A percentile compares a stretch with the other conserved stretches of the same genome.
phyloP scores from a whole-genome alignment of 805 yeast species.

The Zygoascus bituminiphila region DNA sequence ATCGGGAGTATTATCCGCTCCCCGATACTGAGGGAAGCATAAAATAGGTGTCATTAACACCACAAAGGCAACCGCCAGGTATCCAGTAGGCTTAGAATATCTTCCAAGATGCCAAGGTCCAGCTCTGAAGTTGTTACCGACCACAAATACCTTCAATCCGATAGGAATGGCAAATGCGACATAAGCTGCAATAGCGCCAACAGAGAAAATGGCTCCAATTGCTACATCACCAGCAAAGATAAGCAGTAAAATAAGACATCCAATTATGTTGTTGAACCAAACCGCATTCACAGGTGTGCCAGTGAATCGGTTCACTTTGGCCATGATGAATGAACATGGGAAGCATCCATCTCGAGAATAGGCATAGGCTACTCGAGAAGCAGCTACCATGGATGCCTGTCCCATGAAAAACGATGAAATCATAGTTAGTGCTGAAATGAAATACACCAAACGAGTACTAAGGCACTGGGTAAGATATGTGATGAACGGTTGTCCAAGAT shows the following conservation, averaged over 20 bases:
- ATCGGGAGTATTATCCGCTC: conserved; percentile 30
- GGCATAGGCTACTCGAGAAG: conserved; percentile 58
- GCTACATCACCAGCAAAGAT: conserved; percentile 60
- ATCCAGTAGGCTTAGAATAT: conserved; percentile 42
- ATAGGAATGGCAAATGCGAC: conserved; percentile 62
- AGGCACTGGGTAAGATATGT: conserved; percentile 45
- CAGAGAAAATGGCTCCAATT: conserved; percentile 62
- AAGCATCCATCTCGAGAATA: conserved; percentile 62
- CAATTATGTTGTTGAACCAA: conserved; percentile 47
- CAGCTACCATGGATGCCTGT: conserved; percentile 55
- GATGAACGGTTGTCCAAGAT: conserved; percentile 54
- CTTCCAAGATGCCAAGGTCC: conserved; percentile 65
- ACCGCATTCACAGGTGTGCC: conserved; percentile 56
- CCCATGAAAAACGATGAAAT: conserved; percentile 43
- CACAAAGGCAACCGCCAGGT: conserved; percentile 42
- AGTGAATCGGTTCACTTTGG: conserved; percentile 42
- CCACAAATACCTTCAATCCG: conserved; percentile 47
- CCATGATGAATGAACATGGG: conserved; percentile 46
- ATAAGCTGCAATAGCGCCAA: conserved; percentile 62
- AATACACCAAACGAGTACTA: conserved; percentile 34
- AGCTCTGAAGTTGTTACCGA: conserved; percentile 43
- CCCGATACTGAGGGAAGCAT: conserved; percentile 46
- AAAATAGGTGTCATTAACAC: conserved; percentile 50
- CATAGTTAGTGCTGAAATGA: conserved; percentile 38
- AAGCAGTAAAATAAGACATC: conserved; percentile 46